Base-by-base conservation (phyloP, 495 filamentous ascomycete species). In the Penicillium fimorum region DNA sequence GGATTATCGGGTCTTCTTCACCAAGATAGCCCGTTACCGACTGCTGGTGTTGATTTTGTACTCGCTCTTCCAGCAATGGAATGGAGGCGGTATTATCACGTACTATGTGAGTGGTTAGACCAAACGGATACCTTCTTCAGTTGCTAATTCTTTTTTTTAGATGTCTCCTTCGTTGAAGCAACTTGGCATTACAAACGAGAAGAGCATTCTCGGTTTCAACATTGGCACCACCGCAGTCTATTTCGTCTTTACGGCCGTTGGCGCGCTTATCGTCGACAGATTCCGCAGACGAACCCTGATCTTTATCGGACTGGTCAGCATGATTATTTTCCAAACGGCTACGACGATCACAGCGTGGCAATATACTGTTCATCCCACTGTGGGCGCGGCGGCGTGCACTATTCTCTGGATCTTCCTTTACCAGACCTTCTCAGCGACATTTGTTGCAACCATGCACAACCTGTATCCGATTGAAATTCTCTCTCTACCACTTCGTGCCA, bases 1-100 rank as follows among this genome's bases (percentile, higher is more conserved):
- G 72, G 70, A 75, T 49, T 76, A 65, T 50, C 62, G 72, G 6
- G 70, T 70, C 5, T 76, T 78, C 55, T 67, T 74, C 56, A 71
- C 63, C 20, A 65, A 66, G 51, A 52, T 58, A 12, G 70, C 68
- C 37, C 66, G 67, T 20, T 76, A 61, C 50, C 65, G 75, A 42
- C 50, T 75, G n/a, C 50, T 75, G 13, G 69, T 74, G 10, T 48
- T 76, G 17, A 47, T 68, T 24, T 62, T 76, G 15, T 77, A 76
- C 61, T 75, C 72, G 0, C 42, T 75, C 33, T 77, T 77, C 56
- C 75, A 77, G 48, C 69, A 74, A 52, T 76, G 75, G 75, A 76
- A 76, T 53, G 72, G 75, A 11, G 72, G 75, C 18, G 62, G 70
- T 20, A 77, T 76, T 20, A 76, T 77, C 40, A 68, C 66, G 11